phyloP scores from a whole-genome alignment of 2,329 filamentous ascomycete species.

The Onygenales sp. region DNA sequence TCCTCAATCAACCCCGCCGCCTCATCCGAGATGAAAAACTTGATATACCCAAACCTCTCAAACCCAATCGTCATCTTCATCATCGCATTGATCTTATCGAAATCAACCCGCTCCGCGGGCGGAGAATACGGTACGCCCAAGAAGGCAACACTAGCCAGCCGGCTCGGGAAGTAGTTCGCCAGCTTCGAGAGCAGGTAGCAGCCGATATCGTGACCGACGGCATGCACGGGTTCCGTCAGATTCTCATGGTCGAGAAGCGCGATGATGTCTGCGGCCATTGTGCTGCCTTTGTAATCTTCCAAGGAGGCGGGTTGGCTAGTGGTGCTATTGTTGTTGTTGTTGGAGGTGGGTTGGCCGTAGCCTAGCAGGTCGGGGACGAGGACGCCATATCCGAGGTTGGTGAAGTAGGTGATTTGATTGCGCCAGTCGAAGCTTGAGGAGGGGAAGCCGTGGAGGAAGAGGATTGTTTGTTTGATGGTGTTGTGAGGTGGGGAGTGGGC shows the following conservation, averaged over 20 bases:
- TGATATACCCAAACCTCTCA: constrained; percentile 18
- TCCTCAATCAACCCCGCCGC: constrained; percentile 14
- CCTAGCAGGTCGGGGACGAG: constrained; percentile 36
- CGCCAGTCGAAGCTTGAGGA: constrained; percentile 38
- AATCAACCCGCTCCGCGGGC: constrained; percentile 15
- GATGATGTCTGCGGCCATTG: constrained; percentile 24
- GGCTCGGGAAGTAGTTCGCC: constrained; percentile 15
- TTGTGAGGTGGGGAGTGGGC: constrained; percentile 15
- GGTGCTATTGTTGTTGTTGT: constrained; percentile 1
- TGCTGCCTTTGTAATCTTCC: constrained; percentile 20
- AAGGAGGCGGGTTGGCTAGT: constrained; percentile 21
- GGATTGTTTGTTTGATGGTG: constrained; percentile 23
- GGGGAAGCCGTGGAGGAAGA: constrained; percentile 43
- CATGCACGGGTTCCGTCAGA: constrained; percentile 11
- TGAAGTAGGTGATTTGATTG: constrained; percentile 28
- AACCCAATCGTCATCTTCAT: constrained; percentile 13
- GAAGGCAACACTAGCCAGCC: constrained; percentile 14
- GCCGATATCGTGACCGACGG: constrained; percentile 19
- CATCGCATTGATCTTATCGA: constrained; percentile 14
- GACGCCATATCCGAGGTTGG: constrained; percentile 31
- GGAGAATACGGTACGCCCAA: constrained; percentile 14
- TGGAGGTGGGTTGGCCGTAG: constrained; percentile 18
- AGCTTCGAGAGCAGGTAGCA: constrained; percentile 17
- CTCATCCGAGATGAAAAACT: constrained; percentile 12
- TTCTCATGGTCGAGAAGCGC: constrained; percentile 23